A percentile compares a stretch with the other conserved stretches of the same genome.
Evolutionary conservation across 1,284 basidiomycete genomes (phyloP).

Genomic region (Sparassis latifolia): DNA sequence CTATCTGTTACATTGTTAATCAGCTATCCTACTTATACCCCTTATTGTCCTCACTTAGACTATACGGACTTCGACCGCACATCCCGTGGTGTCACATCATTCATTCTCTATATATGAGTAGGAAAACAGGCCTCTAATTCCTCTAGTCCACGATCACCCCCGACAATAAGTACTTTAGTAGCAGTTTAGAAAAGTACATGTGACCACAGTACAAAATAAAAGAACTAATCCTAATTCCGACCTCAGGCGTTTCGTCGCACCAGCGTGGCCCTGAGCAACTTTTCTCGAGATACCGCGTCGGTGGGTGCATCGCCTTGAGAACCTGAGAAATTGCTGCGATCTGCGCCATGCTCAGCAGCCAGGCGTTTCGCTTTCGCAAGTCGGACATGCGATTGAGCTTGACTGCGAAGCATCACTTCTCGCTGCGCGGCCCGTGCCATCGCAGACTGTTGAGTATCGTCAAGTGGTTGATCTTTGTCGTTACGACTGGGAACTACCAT

Average conservation of each 20-base stretch:
- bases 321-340: no score
- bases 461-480: neutral
- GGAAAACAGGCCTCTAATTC: no score
- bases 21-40: no score
- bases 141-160: no score
- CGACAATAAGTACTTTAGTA: no score
- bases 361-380: constrained; percentile 42
- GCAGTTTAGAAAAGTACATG: no score
- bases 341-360: constrained; percentile 6
- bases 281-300: neutral
- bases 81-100: no score
- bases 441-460: constrained; percentile 5
- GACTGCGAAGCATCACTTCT: constrained; percentile 42
- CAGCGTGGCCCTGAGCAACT: neutral
- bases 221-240: no score
- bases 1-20: neutral
- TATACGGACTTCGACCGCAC: neutral
- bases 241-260: neutral
- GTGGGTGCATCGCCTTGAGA: no score
- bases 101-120: no score
- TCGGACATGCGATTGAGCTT: constrained; percentile 42
- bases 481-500: constrained; percentile 5
- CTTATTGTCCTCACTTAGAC: neutral
- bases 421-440: constrained; percentile 14
- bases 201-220: no score